Base-by-base conservation (phyloP, 1,284 basidiomycete genomes). In the Papiliotrema laurentii region DNA sequence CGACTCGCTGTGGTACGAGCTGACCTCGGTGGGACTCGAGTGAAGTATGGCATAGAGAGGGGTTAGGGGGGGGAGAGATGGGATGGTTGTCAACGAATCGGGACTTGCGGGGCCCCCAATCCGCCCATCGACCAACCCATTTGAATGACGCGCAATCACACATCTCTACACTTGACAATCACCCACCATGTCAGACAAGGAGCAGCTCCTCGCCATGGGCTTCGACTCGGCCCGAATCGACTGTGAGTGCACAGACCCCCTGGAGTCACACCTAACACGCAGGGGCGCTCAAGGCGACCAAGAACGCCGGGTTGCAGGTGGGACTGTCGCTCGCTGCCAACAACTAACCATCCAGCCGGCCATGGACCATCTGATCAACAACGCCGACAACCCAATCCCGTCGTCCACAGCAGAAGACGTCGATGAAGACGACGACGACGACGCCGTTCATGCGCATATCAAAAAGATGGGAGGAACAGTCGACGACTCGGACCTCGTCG, bases 221-320 rank as follows among this genome's bases (percentile, higher is more conserved):
- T 92, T 92, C 58, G 86, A 89, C 54, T 66, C 80, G 9, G 80
- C 81, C n/a, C 81, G 89, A 52, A 82, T 92, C 28, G 86, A 89
- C 58, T 92, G 89, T 90, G 63, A 63, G 84, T 75, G 39, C 28
- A 27, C 36, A n/a, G 14, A 18, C 21, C 19, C 5, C 18, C n/a
- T n/a, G n/a, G n/a, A n/a, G 7, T 7, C 34, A 7, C 14, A 22
- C n/a, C 31, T 24, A 13, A 22, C 25, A 37, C 22, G 21, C 24
- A 91, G 89, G 89, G 89, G 89, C 89, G 5, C 71, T 92, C 47
- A 84, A 84, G 61, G 86, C 86, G 9, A 92, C 89, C 10, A 80
- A 78, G 39, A 82, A 82, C 56, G 79, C 85, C 18, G 89, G 89
- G 4, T 76, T 93, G 2, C 73, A 71, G 56, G 68, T 70, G 34